Evolutionary conservation across 768 basidiomycete genomes (phyloP), one percentile per base, ranked within the genome.

Genomic region (Leccinum truebloodii): DNA sequence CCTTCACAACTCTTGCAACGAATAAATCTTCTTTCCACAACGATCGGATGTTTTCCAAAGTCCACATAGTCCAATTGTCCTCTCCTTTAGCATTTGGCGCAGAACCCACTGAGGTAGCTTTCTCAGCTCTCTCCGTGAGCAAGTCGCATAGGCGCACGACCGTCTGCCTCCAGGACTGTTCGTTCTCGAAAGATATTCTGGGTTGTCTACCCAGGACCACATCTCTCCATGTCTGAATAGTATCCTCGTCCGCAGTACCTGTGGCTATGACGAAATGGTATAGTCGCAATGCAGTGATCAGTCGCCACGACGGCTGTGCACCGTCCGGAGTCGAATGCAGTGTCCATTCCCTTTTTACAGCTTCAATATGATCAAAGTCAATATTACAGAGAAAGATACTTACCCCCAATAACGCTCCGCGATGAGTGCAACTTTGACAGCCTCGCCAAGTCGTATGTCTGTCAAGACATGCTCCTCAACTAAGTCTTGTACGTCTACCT

Each of bases 341-440:
- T 1, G 86, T 90, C 88, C 93, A 95, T 59, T 93, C 85, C 28
- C 95, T 95, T 70, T 41, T 44, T 14, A 22, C 22, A 32, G 16
- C 18, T 48, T 60, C 34, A 35, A 35, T 39, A 20, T 55, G 20
- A 44, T 57, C 16, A 50, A 13, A 6, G 14, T 34, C 49, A 48
- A 59, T 59, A 32, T 48, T 20, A 41, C 53, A 59, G 52, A 32
- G 30, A 39, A 58, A 30, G 52, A 62, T 55, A 67, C 77, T 62
- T 72, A 96, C 95, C 89, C 87, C 92, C 93, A 96, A 71, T 96
- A 98, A 3, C 86, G 85, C 65, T 88, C 82, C 1, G 77, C 74
- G 50, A 80, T 69, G 39, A 98, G 79, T 0, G 82, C 66, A 5
- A 78, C 75, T 65, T 80, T 81, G 74, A 90, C 84, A 71, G 71